Evolutionary conservation across 352 stramenopile genomes (phyloP), one percentile per base, ranked within the genome.

Genomic region (Pythium monospermum): DNA sequence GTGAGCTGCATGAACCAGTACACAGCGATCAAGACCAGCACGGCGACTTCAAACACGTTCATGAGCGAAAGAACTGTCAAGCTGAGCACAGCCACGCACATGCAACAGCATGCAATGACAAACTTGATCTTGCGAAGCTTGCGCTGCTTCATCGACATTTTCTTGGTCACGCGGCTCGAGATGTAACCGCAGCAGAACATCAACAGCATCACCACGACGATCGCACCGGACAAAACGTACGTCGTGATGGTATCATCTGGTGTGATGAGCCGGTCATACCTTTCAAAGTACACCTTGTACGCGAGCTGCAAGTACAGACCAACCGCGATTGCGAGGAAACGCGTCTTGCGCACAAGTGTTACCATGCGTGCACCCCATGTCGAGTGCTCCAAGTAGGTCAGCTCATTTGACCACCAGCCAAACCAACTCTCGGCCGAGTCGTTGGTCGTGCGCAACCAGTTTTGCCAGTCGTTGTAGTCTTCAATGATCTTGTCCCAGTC

Each of bases 401-500:
- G 50, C 47, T 94, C 84, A 51, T 76, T 86, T 16, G 76, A 83
- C 82, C 82, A 94, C 84, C 84, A 94, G 18, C 84, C 84, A 48
- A 88, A 85, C 84, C 84, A 94, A 65, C 82, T 91, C 42, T 91
- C 74, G 15, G 81, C 76, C 11, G 82, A 92, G 57, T 94, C 84
- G 25, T 94, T 93, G 12, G 76, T 88, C 33, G 82, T 92, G 12
- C 57, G 71, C 50, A 98, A 88, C 95, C 95, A 99, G 45, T 91
- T 83, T 36, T 98, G 81, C 84, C 93, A 99, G 49, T 93, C 79
- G 45, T 83, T 87, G 67, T 90, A 98, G 74, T 99, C 96, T 18
- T 90, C 76, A 25, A 88, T 87, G 30, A 98, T 85, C 66, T 98
- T 96, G 68, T 97, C 91, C 95, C 95, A 99, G 56, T 99, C 96